phyloP scores from a whole-genome alignment of 345 rosid species.

The Acer campestre region DNA sequence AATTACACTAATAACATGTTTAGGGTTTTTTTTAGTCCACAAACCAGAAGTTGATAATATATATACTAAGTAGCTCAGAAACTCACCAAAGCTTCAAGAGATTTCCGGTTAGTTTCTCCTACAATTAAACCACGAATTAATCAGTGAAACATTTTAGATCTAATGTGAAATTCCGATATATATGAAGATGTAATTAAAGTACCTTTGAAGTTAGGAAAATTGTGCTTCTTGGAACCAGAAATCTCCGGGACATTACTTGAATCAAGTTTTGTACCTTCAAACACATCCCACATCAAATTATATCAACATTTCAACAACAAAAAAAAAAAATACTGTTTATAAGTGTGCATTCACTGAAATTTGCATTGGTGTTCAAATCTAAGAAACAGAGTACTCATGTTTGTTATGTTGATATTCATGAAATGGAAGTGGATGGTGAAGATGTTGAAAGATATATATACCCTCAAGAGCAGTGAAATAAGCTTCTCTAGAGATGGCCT shows the following conservation, averaged over 20 bases:
- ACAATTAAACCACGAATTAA: slow-evolving; percentile 16
- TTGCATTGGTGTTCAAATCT: not conserved
- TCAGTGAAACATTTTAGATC: too few species aligned
- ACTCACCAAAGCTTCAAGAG: slow-evolving; percentile 88
- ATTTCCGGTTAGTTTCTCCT: slow-evolving; percentile 76
- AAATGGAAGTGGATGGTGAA: too few species aligned
- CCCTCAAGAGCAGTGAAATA: slow-evolving; percentile 70
- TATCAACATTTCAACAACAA: not conserved
- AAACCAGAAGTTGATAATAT: too few species aligned
- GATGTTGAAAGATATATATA: slow-evolving; percentile 13
- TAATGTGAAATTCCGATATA: not conserved
- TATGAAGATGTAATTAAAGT: not conserved
- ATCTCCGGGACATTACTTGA: slow-evolving; percentile 48
- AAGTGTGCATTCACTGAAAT: not conserved
- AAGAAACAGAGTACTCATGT: too few species aligned
- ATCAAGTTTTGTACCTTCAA: slow-evolving; percentile 53
- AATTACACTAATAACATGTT: too few species aligned
- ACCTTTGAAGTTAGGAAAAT: slow-evolving; percentile 76
- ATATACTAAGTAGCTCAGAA: not conserved
- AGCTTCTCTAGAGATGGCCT: slow-evolving; percentile 78
- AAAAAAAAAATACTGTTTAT: not conserved
- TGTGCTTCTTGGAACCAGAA: slow-evolving; percentile 42
- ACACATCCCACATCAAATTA: not conserved
- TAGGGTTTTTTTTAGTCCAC: too few species aligned
- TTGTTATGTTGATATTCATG: too few species aligned